A percentile compares a stretch with the other conserved stretches of the same genome.
These are phyloP conservation scores for Phytophthora sansomeana DNA, from an alignment of 352 stramenopile genomes.

Conservation along the genomic window DNA sequence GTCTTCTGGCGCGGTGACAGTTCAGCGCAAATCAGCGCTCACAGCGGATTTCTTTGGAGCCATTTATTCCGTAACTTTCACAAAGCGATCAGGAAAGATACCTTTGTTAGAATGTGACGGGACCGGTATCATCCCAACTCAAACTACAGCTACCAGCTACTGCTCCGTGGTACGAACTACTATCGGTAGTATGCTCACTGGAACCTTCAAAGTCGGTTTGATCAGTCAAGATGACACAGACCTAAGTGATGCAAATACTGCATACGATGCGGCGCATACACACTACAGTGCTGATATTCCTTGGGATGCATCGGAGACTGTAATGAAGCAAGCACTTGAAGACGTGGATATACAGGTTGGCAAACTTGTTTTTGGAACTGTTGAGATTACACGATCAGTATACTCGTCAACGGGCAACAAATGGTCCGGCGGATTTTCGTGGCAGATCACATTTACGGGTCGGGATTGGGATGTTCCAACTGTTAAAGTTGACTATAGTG, in stretches of 20 bases:
- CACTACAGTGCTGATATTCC: slow-evolving; percentile 39
- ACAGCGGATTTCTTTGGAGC: slow-evolving; percentile 59
- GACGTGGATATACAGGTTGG: slow-evolving; percentile 29
- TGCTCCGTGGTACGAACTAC: slow-evolving; percentile 51
- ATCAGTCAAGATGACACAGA: slow-evolving; percentile 45
- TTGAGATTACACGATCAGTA: slow-evolving; percentile 81
- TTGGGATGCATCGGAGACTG: slow-evolving; percentile 81
- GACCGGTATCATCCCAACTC: background rate
- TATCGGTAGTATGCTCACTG: slow-evolving; percentile 70
- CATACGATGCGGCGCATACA: slow-evolving; percentile 2
- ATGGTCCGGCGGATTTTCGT: slow-evolving; percentile 95
- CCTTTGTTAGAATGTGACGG: slow-evolving; percentile 63
- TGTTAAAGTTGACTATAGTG: slow-evolving; percentile 48
- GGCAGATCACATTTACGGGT: slow-evolving; percentile 93
- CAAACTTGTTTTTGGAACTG: slow-evolving; percentile 77
- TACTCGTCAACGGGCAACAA: slow-evolving; percentile 85
- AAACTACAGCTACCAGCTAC: too few relatives aligned
- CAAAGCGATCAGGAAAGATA: slow-evolving; percentile 62
- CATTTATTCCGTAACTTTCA: slow-evolving; percentile 72
- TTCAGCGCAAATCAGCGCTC: slow-evolving; percentile 48
- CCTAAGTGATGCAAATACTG: slow-evolving; percentile 16
- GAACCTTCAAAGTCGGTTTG: slow-evolving; percentile 67
- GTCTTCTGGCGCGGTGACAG: slow-evolving; percentile 41
- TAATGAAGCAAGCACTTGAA: slow-evolving; percentile 64
- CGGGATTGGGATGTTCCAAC: slow-evolving; percentile 86